Evolutionary conservation across 2,329 filamentous ascomycete genomes (phyloP), one percentile per base, ranked within the genome.

Genomic region (Thyridium curvatum): DNA sequence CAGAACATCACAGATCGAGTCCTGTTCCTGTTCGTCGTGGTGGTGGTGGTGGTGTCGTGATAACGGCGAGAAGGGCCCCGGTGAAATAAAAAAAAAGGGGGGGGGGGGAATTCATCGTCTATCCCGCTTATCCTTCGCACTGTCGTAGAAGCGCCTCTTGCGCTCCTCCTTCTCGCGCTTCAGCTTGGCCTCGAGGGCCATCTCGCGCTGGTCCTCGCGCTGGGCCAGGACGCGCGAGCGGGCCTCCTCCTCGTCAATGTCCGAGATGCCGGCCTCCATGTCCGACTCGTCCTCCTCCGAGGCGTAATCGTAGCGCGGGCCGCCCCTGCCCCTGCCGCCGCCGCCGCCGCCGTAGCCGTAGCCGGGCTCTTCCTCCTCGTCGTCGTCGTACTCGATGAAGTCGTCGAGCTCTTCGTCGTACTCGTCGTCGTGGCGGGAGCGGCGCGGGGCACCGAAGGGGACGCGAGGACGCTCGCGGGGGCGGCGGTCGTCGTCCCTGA

Each of bases 201-300:
- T 64, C 42, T 84, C 79, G 48, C 77, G 66, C 14, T 74, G 66
- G 50, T 90, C 86, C 54, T 90, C 86, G 34, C 72, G 71, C 33
- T 74, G 75, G 17, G 84, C 86, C 39, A 72, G 68, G 21, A 65
- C 60, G 43, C 82, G 73, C 3, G 84, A 82, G 36, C 65, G 55
- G 34, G 69, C 65, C 56, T 91, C 86, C 56, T 91, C 86, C 29
- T 72, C 65, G 44, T 88, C 83, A 38, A 90, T 76, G 49, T 89
- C 84, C 43, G 81, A 82, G 30, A 83, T 57, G 28, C 83, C 84
- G 3, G 83, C 86, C 57, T 89, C 84, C 82, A 89, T 89, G 50
- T 87, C 85, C 6, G 82, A 86, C 5, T 81, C 84, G 6, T 57
- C 83, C 1, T 78, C 81, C 3, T 67, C 72, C 46, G 85, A 82